phyloP scores from a whole-genome alignment of 1,284 basidiomycete species.

The Bjerkandera adusta region DNA sequence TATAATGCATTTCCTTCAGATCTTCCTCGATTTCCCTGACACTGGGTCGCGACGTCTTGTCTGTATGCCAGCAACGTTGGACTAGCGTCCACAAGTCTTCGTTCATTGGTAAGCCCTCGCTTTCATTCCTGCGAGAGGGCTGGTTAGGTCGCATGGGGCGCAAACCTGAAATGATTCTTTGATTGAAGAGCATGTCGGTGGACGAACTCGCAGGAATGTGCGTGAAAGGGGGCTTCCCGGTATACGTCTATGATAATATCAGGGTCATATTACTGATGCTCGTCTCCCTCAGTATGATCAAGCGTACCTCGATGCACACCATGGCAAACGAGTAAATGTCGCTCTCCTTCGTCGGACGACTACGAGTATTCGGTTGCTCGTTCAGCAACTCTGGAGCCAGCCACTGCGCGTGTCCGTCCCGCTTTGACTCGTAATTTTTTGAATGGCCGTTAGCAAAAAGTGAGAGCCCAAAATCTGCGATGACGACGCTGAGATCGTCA shows the following conservation, averaged over 20 bases:
- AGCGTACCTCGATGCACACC: background rate
- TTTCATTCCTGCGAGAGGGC: no score
- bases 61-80: no score
- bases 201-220: no score
- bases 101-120: no score
- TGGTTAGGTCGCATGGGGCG: no score
- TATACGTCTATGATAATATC: background rate
- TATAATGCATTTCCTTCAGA: no score
- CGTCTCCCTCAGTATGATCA: background rate
- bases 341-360: background rate
- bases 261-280: background rate
- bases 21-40: no score
- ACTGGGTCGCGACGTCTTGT: no score
- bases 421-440: background rate
- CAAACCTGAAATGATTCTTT: no score
- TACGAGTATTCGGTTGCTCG: background rate
- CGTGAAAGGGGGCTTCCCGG: background rate
- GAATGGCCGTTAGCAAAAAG: background rate
- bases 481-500: no score
- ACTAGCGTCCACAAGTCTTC: no score
- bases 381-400: slow-evolving; percentile 5
- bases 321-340: slow-evolving; percentile 8
- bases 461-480: slow-evolving; percentile 7
- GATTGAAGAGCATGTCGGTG: no score
- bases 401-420: background rate